Percentiles rank a stretch among this genome's conserved stretches.
phyloP scores from a whole-genome alignment of 2,329 filamentous ascomycete genomes.

The Ilyonectria destructans region DNA sequence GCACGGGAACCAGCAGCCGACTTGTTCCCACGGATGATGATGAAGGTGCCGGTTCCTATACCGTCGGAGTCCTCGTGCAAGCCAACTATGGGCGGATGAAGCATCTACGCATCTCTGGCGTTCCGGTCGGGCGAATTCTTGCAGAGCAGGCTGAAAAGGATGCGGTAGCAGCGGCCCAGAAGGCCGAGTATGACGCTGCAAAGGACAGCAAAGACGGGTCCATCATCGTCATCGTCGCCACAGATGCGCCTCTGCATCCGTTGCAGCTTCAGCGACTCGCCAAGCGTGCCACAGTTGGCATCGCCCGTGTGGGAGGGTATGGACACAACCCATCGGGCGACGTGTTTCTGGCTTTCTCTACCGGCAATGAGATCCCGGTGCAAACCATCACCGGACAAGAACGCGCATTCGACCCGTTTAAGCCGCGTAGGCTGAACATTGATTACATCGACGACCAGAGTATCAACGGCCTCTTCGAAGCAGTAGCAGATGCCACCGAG shows the following conservation, averaged over 20 bases:
- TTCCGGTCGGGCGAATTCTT: slow-evolving; percentile 72
- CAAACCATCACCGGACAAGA: slow-evolving; percentile 56
- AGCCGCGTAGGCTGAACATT: slow-evolving; percentile 52
- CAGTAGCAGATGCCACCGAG: slow-evolving; percentile 74
- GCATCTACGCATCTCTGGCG: slow-evolving; percentile 71
- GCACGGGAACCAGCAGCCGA: slow-evolving; percentile 74
- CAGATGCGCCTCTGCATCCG: slow-evolving; percentile 73
- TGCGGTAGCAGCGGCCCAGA: slow-evolving; percentile 37
- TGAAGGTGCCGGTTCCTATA: slow-evolving; percentile 59
- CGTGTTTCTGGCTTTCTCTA: slow-evolving; percentile 76
- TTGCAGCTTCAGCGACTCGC: slow-evolving; percentile 71
- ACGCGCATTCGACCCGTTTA: slow-evolving; percentile 59
- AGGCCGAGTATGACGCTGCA: slow-evolving; percentile 39
- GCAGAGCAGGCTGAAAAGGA: slow-evolving; percentile 57
- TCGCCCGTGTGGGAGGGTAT: slow-evolving; percentile 72
- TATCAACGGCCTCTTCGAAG: slow-evolving; percentile 75
- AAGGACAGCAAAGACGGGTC: slow-evolving; percentile 73
- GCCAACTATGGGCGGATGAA: slow-evolving; percentile 73
- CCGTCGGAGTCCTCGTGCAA: slow-evolving; percentile 73
- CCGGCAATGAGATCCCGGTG: slow-evolving; percentile 63
- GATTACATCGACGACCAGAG: slow-evolving; percentile 68
- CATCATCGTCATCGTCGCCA: slow-evolving; percentile 74
- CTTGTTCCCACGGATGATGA: slow-evolving; percentile 49
- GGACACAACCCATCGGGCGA: slow-evolving; percentile 75
- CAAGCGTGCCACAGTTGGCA: slow-evolving; percentile 72